These are phyloP conservation scores for Triticum monococcum DNA, from an alignment of 176 grass and related monocot genomes.

Conservation along the genomic window DNA sequence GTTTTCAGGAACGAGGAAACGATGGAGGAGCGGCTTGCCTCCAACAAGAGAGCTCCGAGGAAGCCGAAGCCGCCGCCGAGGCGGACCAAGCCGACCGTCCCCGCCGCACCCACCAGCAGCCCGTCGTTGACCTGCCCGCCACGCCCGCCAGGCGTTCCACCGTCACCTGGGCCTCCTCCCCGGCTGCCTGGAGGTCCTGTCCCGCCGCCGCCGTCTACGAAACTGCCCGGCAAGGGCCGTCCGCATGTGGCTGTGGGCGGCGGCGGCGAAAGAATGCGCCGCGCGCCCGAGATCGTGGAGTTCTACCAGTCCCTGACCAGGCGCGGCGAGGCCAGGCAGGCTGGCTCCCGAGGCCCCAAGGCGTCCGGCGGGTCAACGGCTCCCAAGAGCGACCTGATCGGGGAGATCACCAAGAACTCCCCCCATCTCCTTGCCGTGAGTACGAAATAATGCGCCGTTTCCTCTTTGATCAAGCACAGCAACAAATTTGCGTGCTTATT, in stretches of 20 bases:
- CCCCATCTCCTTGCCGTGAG: constrained; percentile 60
- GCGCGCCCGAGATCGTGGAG: constrained; percentile 63
- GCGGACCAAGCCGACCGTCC: neutral
- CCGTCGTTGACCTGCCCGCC: neutral
- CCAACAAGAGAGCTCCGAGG: constrained; percentile 1
- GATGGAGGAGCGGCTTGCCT: neutral
- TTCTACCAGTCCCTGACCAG: constrained; percentile 75
- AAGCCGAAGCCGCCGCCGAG: neutral
- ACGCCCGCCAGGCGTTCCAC: constrained; percentile 2
- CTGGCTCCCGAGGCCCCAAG: constrained; percentile 26
- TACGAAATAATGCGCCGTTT: neutral
- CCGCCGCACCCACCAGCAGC: neutral
- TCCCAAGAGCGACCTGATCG: constrained; percentile 52
- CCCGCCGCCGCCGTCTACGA: constrained; percentile 30
- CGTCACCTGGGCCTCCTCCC: constrained; percentile 37
- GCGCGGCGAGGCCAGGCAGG: constrained; percentile 51
- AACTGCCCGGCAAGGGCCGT: neutral
- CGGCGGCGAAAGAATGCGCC: constrained; percentile 41
- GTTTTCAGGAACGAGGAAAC: neutral
- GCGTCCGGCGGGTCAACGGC: constrained; percentile 41
- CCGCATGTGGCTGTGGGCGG: constrained; percentile 11
- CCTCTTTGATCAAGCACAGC: neutral
- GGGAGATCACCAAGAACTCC: constrained; percentile 73
- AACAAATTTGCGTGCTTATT: neutral
- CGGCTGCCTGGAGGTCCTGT: constrained; percentile 27